phyloP scores from a whole-genome alignment of 2,329 filamentous ascomycete genomes.

The Aspergillus texensis region DNA sequence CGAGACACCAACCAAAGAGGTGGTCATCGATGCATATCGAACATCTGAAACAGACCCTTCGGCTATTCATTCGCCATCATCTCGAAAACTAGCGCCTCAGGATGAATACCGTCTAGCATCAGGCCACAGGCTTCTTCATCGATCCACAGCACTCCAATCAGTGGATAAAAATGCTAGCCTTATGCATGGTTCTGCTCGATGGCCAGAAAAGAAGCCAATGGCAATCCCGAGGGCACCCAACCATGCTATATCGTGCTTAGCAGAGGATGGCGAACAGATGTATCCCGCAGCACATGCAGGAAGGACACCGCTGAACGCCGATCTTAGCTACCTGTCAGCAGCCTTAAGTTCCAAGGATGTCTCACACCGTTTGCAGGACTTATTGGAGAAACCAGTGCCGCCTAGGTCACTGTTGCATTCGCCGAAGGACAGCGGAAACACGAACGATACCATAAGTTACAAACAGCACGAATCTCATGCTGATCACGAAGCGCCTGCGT shows the following conservation, averaged over 20 bases:
- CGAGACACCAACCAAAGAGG: constrained; percentile 45
- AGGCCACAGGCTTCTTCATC: constrained; percentile 1
- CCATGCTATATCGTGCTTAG: constrained; percentile 47
- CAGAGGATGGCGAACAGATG: constrained; percentile 53
- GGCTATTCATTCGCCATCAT: background rate
- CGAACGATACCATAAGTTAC: background rate
- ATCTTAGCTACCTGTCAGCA: background rate
- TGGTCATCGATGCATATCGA: background rate
- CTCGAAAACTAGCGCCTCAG: background rate
- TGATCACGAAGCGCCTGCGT: background rate
- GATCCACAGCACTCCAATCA: constrained; percentile 26
- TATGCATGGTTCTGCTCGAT: constrained; percentile 4
- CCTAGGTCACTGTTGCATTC: constrained; percentile 22
- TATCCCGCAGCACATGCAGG: constrained; percentile 1
- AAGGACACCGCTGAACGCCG: background rate
- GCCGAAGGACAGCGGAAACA: background rate
- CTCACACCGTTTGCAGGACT: constrained; percentile 32
- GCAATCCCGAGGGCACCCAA: constrained; percentile 33
- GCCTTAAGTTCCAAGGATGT: background rate
- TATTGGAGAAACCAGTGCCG: constrained; percentile 35
- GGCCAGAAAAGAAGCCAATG: constrained; percentile 37
- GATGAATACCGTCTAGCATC: background rate
- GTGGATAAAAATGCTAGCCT: constrained; percentile 31
- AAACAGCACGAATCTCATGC: background rate
- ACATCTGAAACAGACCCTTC: background rate